Conservation (phyloP, 2,329 filamentous ascomycete species). For the Leptoxyphium fumago region DNA sequence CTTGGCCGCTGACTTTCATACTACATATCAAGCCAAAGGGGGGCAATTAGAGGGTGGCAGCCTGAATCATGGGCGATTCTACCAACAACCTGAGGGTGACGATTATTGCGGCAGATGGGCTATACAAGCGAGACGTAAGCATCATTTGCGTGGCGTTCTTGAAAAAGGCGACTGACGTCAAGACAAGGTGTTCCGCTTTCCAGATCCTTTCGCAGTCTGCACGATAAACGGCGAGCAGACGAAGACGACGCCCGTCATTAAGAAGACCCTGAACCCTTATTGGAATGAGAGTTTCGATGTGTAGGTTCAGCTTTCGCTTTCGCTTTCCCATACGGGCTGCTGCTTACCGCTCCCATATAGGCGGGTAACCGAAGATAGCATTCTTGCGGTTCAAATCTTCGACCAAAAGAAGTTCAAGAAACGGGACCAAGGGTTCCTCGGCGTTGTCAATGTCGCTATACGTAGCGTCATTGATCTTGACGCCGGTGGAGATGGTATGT, state of each 20-base stretch:
- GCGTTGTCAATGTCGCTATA: constrained; percentile 92
- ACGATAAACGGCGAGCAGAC: constrained; percentile 97
- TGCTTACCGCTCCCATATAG: constrained; percentile 20
- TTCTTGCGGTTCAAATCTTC: constrained; percentile 94
- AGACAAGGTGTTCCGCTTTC: constrained; percentile 52
- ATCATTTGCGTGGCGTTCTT: not conserved
- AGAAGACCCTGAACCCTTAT: constrained; percentile 96
- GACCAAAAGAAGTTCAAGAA: constrained; percentile 99
- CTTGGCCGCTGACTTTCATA: too few species aligned
- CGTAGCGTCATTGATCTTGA: constrained; percentile 88
- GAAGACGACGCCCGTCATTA: constrained; percentile 92
- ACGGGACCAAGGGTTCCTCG: constrained; percentile 98
- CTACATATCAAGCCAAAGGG: too few species aligned
- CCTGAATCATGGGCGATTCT: not conserved
- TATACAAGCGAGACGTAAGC: constrained; percentile 91
- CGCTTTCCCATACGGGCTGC: constrained; percentile 24
- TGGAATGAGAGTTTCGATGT: constrained; percentile 99
- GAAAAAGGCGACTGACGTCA: constrained; percentile 5
- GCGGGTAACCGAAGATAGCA: constrained; percentile 84
- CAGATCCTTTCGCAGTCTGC: constrained; percentile 93
- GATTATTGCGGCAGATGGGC: constrained; percentile 94
- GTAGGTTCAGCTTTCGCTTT: constrained; percentile 34
- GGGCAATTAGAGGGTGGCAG: not conserved
- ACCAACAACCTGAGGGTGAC: constrained; percentile 70
- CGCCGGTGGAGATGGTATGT: constrained; percentile 76